These are phyloP conservation scores for Arxiozyma slooffiae DNA, from an alignment of 1,139 yeast genomes.

Conservation along the genomic window DNA sequence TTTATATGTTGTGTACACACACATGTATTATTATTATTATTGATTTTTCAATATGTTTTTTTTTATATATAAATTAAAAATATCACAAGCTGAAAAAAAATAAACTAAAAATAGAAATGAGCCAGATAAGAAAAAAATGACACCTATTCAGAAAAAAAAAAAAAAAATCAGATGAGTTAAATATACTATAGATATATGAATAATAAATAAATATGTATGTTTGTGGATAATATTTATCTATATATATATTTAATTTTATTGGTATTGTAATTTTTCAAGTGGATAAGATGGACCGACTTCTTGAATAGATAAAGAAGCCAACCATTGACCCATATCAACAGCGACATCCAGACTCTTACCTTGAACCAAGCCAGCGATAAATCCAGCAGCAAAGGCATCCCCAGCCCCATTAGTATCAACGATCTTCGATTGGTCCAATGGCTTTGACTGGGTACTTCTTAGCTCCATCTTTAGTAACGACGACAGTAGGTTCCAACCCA, in stretches of 20 bases:
- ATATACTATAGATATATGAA: not conserved
- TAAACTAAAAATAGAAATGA: too few species aligned
- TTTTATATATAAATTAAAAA: too few species aligned
- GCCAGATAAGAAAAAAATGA: too few species aligned
- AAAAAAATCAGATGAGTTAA: too few species aligned
- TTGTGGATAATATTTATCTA: too few species aligned
- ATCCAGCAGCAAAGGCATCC: slow-evolving; percentile 98
- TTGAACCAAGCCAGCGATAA: slow-evolving; percentile 78
- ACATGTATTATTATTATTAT: too few species aligned
- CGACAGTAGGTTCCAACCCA: slow-evolving; percentile 85
- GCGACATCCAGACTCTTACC: slow-evolving; percentile 54
- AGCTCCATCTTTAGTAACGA: slow-evolving; percentile 40
- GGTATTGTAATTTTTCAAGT: slow-evolving; percentile 11
- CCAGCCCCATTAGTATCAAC: slow-evolving; percentile 98
- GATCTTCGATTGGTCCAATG: slow-evolving; percentile 55
- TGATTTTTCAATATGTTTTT: too few species aligned
- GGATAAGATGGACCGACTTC: slow-evolving; percentile 94
- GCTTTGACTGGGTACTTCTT: slow-evolving; percentile 58
- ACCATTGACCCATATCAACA: slow-evolving; percentile 91
- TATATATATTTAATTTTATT: not conserved
- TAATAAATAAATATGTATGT: too few species aligned
- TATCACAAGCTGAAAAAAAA: too few species aligned
- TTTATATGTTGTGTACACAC: too few species aligned
- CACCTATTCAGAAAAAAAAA: too few species aligned
- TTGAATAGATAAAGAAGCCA: slow-evolving; percentile 85